Base-by-base conservation (phyloP, 805 yeast genomes). In the Wickerhamiella bombiphila region DNA sequence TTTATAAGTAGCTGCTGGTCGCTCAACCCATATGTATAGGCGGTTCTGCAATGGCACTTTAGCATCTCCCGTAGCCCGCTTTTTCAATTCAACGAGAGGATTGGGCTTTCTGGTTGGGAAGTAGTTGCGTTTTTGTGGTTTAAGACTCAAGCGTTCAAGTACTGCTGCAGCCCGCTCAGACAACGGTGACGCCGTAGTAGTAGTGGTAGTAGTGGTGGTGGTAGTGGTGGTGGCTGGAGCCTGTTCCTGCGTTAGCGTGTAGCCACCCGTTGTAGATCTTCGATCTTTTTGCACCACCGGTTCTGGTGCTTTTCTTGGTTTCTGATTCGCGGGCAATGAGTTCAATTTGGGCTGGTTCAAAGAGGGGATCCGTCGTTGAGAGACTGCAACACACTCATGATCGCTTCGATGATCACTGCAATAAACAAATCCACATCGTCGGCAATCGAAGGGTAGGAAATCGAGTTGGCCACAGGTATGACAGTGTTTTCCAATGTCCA, bases 361-460 rank as follows among this genome's bases (percentile, higher is more conserved):
- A n/a, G 37, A 16, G 18, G 41, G 19, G 11, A 30, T 6, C 8
- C 33, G 18, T n/a, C n/a, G n/a, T n/a, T n/a, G n/a, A n/a, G 48
- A 25, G 45, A 41, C 9, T 13, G 20, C 41, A 66, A 63, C n/a
- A 53, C 46, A n/a, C n/a, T n/a, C n/a, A 42, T 63, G 67, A 22
- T 36, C 35, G 7, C 53, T 58, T 11, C 65, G 49, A 46, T 64
- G 69, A 22, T 55, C 54, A 14, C 54, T 48, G 43, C 69, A 64
- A 45, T 45, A 58, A 16, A 30, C 22, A 15, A 17, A n/a, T n/a
- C 33, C 48, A 44, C 69, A 64, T 29, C 46, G 49, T 32, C 51
- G 55, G 41, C 69, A 64, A 20, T 44, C 46, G 43, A 60, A 63
- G 29, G 69, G 69, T 21, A 64, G 55, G 37, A 64, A 64, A 49